Evolutionary conservation across 148 eudicot species (phyloP).

Genomic region (Rhododendron ferrugineum): DNA sequence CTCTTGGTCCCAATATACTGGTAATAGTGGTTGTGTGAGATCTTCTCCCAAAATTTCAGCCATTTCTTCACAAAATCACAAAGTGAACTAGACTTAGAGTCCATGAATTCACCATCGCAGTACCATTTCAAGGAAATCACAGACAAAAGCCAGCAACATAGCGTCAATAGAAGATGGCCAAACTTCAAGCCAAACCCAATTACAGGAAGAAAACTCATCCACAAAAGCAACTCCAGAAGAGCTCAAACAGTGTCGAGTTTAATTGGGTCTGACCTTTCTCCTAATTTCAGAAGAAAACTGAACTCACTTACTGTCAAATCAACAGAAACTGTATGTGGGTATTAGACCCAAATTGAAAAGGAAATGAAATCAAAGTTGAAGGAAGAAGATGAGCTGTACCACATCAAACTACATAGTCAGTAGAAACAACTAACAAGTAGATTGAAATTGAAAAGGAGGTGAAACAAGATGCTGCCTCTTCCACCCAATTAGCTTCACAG

Average conservation of each 20-base stretch:
- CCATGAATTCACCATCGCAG: slow-evolving; percentile 54
- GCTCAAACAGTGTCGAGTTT: slow-evolving; percentile 19
- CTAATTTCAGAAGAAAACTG: neutral
- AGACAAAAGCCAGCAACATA: slow-evolving; percentile 66
- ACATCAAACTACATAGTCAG: neutral
- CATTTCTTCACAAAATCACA: slow-evolving; percentile 41
- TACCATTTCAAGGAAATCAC: slow-evolving; percentile 68
- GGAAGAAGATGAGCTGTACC: slow-evolving; percentile 5
- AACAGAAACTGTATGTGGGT: slow-evolving; percentile 13
- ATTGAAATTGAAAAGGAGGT: slow-evolving; percentile 18
- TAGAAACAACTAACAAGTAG: slow-evolving; percentile 5
- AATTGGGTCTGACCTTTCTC: slow-evolving; percentile 8
- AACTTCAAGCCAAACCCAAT: slow-evolving; percentile 70
- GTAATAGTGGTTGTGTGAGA: slow-evolving; percentile 37
- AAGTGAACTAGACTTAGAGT: slow-evolving; percentile 36
- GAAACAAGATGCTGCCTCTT: slow-evolving; percentile 29
- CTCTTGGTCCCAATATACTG: slow-evolving; percentile 48
- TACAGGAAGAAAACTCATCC: slow-evolving; percentile 76
- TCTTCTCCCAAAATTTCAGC: slow-evolving; percentile 46
- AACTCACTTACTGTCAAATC: slow-evolving; percentile 26
- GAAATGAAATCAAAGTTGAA: slow-evolving; percentile 16
- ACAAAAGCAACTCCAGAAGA: slow-evolving; percentile 10
- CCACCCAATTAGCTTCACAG: slow-evolving; percentile 25
- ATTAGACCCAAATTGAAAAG: slow-evolving; percentile 17
- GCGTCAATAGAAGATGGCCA: slow-evolving; percentile 52